Percentiles rank a stretch among this genome's conserved stretches.
Evolutionary conservation across 306 rosid species (phyloP).

Genomic region (Rosa rugosa): DNA sequence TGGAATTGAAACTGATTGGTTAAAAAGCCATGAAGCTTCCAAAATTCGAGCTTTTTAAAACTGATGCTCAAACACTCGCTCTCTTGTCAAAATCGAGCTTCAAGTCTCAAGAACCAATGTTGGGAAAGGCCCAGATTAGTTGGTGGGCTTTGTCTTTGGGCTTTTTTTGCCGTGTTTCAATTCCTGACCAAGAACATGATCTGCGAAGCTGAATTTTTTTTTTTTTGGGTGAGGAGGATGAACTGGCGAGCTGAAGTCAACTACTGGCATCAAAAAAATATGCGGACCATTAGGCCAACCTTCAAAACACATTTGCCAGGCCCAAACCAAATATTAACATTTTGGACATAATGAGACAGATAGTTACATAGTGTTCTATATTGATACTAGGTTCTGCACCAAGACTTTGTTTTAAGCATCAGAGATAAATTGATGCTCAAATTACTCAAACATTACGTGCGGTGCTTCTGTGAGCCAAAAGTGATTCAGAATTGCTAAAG

Average conservation of each 20-base stretch:
- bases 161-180: too few species aligned
- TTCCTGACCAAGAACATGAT: too few species aligned
- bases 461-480: neutral
- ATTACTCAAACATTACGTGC: neutral
- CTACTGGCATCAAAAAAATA: too few species aligned
- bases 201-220: too few species aligned
- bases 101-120: neutral
- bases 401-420: too few species aligned
- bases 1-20: conserved; percentile 16
- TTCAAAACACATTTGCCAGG: neutral
- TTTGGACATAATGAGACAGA: too few species aligned
- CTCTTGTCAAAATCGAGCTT: neutral
- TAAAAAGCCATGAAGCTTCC: conserved; percentile 22
- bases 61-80: conserved; percentile 6
- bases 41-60: conserved; percentile 26
- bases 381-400: too few species aligned
- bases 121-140: neutral
- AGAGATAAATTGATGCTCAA: too few species aligned
- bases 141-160: neutral
- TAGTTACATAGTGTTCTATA: too few species aligned
- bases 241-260: too few species aligned
- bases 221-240: too few species aligned
- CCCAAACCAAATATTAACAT: neutral
- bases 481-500: neutral
- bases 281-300: neutral